These are phyloP conservation scores for Alternaria novae-zelandiae DNA, from an alignment of 2,329 filamentous ascomycete species.

Conservation along the genomic window DNA sequence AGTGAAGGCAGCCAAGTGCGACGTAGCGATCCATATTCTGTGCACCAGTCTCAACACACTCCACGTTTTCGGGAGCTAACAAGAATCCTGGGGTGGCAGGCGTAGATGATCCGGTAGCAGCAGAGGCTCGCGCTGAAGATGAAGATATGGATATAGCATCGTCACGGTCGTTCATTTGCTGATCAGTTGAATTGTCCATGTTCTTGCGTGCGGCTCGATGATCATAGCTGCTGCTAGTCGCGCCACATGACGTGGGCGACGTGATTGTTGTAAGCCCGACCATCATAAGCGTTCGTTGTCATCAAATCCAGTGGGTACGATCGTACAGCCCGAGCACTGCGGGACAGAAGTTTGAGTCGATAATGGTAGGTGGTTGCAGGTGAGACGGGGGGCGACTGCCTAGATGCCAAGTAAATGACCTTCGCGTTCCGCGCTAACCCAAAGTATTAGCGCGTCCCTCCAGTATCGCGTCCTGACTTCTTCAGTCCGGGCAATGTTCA, in stretches of 20 bases:
- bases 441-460: background rate
- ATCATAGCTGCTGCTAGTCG: background rate
- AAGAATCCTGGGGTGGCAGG: slow-evolving; percentile 18
- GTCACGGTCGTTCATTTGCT: background rate
- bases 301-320: background rate
- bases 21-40: slow-evolving; percentile 40
- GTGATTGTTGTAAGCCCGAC: background rate
- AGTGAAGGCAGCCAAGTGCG: slow-evolving; percentile 43
- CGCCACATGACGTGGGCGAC: background rate
- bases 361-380: background rate
- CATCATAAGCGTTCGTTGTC: background rate
- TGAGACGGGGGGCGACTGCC: slow-evolving; percentile 9
- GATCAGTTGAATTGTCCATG: background rate
- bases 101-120: slow-evolving; percentile 12
- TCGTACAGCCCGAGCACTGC: background rate
- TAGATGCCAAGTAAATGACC: slow-evolving; percentile 6
- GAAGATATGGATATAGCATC: background rate
- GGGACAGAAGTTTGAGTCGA: background rate
- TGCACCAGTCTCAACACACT: slow-evolving; percentile 4
- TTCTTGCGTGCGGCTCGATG: background rate
- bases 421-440: slow-evolving; percentile 8
- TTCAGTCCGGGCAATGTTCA: background rate
- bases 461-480: background rate
- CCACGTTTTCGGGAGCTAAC: background rate
- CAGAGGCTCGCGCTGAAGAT: background rate